Evolutionary conservation across 495 filamentous ascomycete species (phyloP), one percentile per base, ranked within the genome.

Genomic region (Hyaloscypha bicolor): DNA sequence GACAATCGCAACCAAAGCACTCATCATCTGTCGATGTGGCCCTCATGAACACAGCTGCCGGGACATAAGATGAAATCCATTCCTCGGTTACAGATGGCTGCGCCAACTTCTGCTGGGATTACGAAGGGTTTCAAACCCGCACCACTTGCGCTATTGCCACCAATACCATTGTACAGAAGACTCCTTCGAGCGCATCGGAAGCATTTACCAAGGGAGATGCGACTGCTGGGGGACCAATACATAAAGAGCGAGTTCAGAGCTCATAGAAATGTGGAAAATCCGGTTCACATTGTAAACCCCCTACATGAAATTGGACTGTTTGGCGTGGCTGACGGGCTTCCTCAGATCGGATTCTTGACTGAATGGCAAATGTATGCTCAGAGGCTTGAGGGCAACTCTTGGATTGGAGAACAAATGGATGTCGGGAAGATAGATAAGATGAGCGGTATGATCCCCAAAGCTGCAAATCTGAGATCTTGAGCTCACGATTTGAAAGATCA

Each of bases 281-380:
- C 96, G 0, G 85, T 91, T 51, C 94, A 97, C 74, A 87, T 99
- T 77, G 93, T 97, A 84, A 52, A 86, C 25, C 6, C 22, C 37
- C 55, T 63, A 21, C 12, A 25, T 25, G 25, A 52, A 25, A 56
- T 66, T 42, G 63, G 61, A 25, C 62, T 8, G 16, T 48, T 21
- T 42, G 60, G 14, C 25, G 11, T 25, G 22, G 25, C 51, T 63
- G 37, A 39, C 45, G 16, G 25, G 25, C 25, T 6, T 19, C 2
- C 52, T 11, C 63, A 96, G 93, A 90, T 97, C 69, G 95, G 95
- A 4, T 99, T 99, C 74, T 81, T 98, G 71, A 94, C 91, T 0
- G 93, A 97, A 78, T 99, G 95, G 95, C 95, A 98, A 75, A 76
- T 91, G 35, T 99, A 98, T 73, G 94, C 92, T 11, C 94, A 99